These are phyloP conservation scores for Hibiscus syriacus DNA, from an alignment of 345 rosid genomes.

Conservation along the genomic window DNA sequence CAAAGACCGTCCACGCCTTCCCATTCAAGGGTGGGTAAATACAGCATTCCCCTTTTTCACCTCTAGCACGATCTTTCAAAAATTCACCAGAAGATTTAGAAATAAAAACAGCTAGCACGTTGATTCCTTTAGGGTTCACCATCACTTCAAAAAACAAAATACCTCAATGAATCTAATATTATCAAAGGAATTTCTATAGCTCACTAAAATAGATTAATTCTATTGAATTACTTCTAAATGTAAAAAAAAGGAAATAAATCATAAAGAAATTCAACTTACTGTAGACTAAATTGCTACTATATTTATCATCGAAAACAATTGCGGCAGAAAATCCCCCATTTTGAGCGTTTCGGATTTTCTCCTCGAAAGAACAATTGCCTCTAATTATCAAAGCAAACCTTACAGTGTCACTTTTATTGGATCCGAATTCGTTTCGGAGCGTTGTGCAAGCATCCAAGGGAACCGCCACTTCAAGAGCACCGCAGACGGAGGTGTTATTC, in stretches of 20 bases:
- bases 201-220: not conserved
- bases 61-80: slow-evolving; percentile 38
- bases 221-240: not conserved
- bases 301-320: slow-evolving; percentile 47
- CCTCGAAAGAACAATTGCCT: slow-evolving; percentile 59
- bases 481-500: slow-evolving; percentile 38
- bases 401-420: slow-evolving; percentile 21
- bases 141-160: slow-evolving; percentile 42
- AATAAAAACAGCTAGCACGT: slow-evolving; percentile 50
- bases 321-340: slow-evolving; percentile 45
- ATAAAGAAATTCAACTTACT: slow-evolving; percentile 34
- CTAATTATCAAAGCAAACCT: slow-evolving; percentile 50
- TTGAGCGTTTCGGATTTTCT: slow-evolving; percentile 54
- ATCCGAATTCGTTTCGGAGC: slow-evolving; percentile 19
- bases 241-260: not conserved
- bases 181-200: not conserved
- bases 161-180: not conserved
- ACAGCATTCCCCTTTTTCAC: slow-evolving; percentile 53
- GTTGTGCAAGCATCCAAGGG: slow-evolving; percentile 57
- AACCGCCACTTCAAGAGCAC: slow-evolving; percentile 53
- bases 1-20: slow-evolving; percentile 53
- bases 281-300: slow-evolving; percentile 41
- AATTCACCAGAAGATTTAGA: slow-evolving; percentile 44
- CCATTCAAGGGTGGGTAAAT: slow-evolving; percentile 30
- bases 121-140: slow-evolving; percentile 39